Conservation (phyloP, 2,329 filamentous ascomycete genomes). For the Niveomyces coronatus region DNA sequence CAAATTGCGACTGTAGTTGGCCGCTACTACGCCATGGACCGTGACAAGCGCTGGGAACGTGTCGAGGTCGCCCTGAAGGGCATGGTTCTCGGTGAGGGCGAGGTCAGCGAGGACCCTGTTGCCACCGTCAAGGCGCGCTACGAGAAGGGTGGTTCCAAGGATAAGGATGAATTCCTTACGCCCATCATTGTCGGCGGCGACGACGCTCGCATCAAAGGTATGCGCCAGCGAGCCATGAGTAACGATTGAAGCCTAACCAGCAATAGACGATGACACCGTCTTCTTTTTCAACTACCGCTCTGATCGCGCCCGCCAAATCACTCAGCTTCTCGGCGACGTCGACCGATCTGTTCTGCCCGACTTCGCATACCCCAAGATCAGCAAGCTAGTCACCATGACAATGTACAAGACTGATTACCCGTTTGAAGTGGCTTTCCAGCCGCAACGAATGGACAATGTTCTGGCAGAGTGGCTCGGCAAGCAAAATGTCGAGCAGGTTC, state of each 20-base stretch:
- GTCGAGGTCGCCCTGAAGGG: slow-evolving; percentile 85
- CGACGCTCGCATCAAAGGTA: slow-evolving; percentile 75
- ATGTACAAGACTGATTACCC: slow-evolving; percentile 94
- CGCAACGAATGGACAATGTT: slow-evolving; percentile 96
- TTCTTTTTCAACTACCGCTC: slow-evolving; percentile 99
- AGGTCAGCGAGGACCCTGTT: slow-evolving; percentile 74
- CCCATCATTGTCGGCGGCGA: slow-evolving; percentile 90
- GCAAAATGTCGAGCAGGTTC: slow-evolving; percentile 83
- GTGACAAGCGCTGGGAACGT: slow-evolving; percentile 98
- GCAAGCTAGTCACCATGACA: slow-evolving; percentile 84
- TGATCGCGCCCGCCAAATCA: slow-evolving; percentile 92
- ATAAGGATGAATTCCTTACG: slow-evolving; percentile 97
- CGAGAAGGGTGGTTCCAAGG: slow-evolving; percentile 52
- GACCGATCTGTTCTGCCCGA: slow-evolving; percentile 86
- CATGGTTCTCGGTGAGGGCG: slow-evolving; percentile 75
- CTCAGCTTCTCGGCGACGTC: slow-evolving; percentile 82
- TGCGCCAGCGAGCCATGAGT: slow-evolving; percentile 11
- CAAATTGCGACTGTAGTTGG: slow-evolving; percentile 89
- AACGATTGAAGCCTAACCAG: not conserved
- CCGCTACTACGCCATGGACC: slow-evolving; percentile 98
- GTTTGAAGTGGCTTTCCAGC: slow-evolving; percentile 85
- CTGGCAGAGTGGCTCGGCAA: slow-evolving; percentile 92
- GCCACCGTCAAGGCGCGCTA: slow-evolving; percentile 83
- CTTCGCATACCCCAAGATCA: slow-evolving; percentile 89
- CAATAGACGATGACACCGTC: slow-evolving; percentile 73